Conservation (phyloP, 495 filamentous ascomycete species). For the Aspergillus sparsus region DNA sequence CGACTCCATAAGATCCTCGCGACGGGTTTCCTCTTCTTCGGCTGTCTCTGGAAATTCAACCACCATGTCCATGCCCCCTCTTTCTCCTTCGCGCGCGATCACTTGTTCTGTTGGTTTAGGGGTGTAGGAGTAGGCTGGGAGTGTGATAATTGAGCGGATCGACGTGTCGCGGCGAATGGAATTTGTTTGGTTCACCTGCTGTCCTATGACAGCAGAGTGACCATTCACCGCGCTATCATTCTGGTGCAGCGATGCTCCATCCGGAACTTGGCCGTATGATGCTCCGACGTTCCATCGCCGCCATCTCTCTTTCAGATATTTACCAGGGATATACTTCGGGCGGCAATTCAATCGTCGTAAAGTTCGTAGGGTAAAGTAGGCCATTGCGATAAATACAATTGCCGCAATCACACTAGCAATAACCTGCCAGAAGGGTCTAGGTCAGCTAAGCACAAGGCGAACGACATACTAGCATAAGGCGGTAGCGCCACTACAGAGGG, state of each 20-base stretch:
- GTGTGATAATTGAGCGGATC: slow-evolving; percentile 86
- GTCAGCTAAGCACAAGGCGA: not conserved
- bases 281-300: slow-evolving; percentile 55
- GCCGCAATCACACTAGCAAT: slow-evolving; percentile 41
- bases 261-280: slow-evolving; percentile 43
- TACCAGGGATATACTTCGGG: slow-evolving; percentile 60
- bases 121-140: slow-evolving; percentile 75
- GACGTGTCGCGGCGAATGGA: slow-evolving; percentile 79
- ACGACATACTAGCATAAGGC: not conserved
- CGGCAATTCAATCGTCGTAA: slow-evolving; percentile 51
- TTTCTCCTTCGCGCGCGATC: slow-evolving; percentile 88
- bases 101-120: slow-evolving; percentile 77
- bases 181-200: slow-evolving; percentile 34
- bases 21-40: slow-evolving; percentile 72
- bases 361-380: slow-evolving; percentile 50
- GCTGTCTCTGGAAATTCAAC: slow-evolving; percentile 76
- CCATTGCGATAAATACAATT: slow-evolving; percentile 41
- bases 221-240: slow-evolving; percentile 29
- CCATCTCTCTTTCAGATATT: slow-evolving; percentile 61
- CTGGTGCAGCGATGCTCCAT: slow-evolving; percentile 27
- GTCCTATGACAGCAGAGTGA: slow-evolving; percentile 22
- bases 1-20: slow-evolving; percentile 92
- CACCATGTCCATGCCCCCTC: slow-evolving; percentile 88
- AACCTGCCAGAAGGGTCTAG: slow-evolving; percentile 19
- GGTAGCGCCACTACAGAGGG: not conserved